Evolutionary conservation across 2,329 filamentous ascomycete genomes (phyloP).

Genomic region (Ophiognomonia clavigignenti-juglandacearum): DNA sequence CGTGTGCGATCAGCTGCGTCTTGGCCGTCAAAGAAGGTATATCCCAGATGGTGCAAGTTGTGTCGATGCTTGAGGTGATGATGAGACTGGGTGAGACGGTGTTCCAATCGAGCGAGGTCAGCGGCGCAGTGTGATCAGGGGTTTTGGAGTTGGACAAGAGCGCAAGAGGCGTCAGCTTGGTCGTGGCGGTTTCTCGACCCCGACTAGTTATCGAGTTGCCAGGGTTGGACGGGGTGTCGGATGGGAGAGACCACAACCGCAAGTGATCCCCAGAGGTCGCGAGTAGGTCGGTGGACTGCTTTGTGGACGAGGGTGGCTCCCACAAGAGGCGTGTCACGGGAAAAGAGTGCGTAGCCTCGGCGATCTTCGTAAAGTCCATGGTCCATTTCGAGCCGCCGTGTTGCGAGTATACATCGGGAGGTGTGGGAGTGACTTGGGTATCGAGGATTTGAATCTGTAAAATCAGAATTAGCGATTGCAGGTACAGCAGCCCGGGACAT

Average conservation of each 20-base stretch:
- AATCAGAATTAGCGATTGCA: background rate
- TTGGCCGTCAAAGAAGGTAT: conserved; percentile 97
- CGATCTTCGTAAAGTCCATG: conserved; percentile 87
- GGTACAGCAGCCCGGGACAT: no score
- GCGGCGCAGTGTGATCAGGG: conserved; percentile 91
- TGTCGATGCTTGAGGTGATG: conserved; percentile 98
- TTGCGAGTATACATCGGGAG: conserved; percentile 62
- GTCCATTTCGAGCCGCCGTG: conserved; percentile 64
- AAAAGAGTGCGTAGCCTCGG: conserved; percentile 96
- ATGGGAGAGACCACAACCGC: conserved; percentile 85
- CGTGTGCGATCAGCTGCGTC: conserved; percentile 95
- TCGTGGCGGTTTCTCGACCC: conserved; percentile 52
- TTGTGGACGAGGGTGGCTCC: conserved; percentile 92
- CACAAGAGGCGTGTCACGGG: conserved; percentile 92
- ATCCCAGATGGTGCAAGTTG: conserved; percentile 99
- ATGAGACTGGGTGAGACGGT: conserved; percentile 94
- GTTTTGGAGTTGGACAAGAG: conserved; percentile 97
- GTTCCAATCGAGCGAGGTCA: conserved; percentile 98
- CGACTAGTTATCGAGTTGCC: conserved; percentile 66
- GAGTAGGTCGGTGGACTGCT: conserved; percentile 90
- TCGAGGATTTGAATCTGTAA: conserved; percentile 92
- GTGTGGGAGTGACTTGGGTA: conserved; percentile 69
- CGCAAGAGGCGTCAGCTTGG: conserved; percentile 87
- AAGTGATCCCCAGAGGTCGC: conserved; percentile 95
- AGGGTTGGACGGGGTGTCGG: conserved; percentile 52